These are phyloP conservation scores for Kodamaea leandrae DNA, from an alignment of 805 yeast species.

Conservation along the genomic window DNA sequence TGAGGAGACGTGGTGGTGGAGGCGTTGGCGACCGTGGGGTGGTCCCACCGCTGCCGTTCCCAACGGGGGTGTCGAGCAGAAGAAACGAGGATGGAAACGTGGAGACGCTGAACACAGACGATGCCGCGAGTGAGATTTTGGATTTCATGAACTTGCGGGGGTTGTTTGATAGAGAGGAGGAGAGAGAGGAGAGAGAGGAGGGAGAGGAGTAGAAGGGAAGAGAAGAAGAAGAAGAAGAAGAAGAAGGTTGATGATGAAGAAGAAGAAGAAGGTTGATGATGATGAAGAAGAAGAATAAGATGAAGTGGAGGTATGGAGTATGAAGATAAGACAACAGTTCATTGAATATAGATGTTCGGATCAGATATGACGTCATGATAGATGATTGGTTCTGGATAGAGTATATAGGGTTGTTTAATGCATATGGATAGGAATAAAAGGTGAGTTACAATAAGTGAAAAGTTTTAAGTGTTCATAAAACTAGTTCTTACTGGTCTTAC, in stretches of 20 bases:
- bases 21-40: constrained; percentile 3
- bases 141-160: constrained; percentile 29
- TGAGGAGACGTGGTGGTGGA: constrained; percentile 15
- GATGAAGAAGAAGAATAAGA: not conserved
- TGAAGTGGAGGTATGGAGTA: not conserved
- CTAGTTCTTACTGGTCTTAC: too few relatives aligned
- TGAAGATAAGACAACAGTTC: too few relatives aligned
- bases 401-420: too few relatives aligned
- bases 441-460: too few relatives aligned
- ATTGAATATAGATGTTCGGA: too few relatives aligned
- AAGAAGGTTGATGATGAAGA: not conserved
- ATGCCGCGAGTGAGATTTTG: constrained; percentile 15
- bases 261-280: not conserved
- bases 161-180: constrained; percentile 18
- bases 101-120: constrained; percentile 23
- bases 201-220: not conserved
- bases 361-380: too few relatives aligned
- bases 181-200: not conserved
- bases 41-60: constrained; percentile 26
- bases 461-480: too few relatives aligned
- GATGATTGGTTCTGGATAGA: too few relatives aligned
- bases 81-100: constrained; percentile 45
- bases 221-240: not conserved
- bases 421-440: too few relatives aligned
- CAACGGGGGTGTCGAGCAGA: constrained; percentile 49